Evolutionary conservation across 2,329 filamentous ascomycete genomes (phyloP).

Genomic region (Magnaporthiopsis poae): DNA sequence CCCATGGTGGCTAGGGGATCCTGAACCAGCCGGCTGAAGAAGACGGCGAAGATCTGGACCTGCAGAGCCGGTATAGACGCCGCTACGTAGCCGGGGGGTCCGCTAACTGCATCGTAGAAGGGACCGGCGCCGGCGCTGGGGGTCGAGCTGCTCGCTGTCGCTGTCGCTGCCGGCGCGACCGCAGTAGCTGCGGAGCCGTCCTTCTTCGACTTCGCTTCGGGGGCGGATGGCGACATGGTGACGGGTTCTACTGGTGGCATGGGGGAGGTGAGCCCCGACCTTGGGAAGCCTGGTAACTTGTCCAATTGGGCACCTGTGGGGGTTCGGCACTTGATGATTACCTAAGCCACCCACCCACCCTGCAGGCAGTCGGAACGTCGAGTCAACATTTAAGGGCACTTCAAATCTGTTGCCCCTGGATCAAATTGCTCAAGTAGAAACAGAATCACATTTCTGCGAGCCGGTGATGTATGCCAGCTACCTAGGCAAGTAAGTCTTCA

Average conservation of each 20-base stretch:
- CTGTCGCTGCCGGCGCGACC: conserved; percentile 1
- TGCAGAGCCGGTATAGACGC: conserved; percentile 21
- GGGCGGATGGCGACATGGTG: conserved; percentile 21
- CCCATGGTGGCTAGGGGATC: conserved; percentile 22
- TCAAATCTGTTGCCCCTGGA: background rate
- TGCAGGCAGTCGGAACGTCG: no score
- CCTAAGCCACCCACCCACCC: background rate
- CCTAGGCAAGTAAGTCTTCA: background rate
- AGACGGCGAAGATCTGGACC: conserved; percentile 17
- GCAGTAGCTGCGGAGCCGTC: conserved; percentile 1
- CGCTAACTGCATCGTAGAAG: conserved; percentile 3
- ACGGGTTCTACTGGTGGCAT: conserved; percentile 24
- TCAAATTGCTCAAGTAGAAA: no score
- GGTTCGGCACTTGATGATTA: background rate
- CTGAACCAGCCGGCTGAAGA: conserved; percentile 22
- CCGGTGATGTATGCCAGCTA: background rate
- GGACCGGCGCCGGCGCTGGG: conserved; percentile 1
- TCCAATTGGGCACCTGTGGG: background rate
- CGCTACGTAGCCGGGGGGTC: conserved; percentile 10
- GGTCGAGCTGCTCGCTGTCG: conserved; percentile 4
- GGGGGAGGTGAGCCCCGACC: background rate
- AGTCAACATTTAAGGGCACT: background rate
- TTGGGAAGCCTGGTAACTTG: background rate
- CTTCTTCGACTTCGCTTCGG: conserved; percentile 13
- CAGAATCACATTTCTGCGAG: no score